Conservation (phyloP, 2,329 filamentous ascomycete species). For the Monilinia laxa region DNA sequence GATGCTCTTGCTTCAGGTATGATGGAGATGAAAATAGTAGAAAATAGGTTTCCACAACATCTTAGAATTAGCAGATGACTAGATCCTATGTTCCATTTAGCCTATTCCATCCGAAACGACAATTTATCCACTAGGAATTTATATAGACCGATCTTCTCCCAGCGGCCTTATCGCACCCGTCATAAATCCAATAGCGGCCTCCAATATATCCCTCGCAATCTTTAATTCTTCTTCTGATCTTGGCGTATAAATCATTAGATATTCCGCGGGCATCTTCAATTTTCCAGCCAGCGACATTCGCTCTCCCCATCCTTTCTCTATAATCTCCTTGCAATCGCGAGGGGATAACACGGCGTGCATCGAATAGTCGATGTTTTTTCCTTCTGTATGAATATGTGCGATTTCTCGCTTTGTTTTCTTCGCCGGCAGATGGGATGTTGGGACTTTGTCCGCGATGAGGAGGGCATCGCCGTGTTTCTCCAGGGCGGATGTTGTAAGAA, state of each 20-base stretch:
- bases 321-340: constrained; percentile 34
- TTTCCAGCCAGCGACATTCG: constrained; percentile 32
- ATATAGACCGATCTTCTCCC: neutral
- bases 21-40: no score
- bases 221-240: constrained; percentile 31
- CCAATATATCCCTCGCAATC: constrained; percentile 31
- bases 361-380: constrained; percentile 31
- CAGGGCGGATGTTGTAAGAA: constrained; percentile 30
- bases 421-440: constrained; percentile 29
- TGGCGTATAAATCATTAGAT: constrained; percentile 35
- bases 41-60: neutral
- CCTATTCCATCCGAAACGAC: neutral
- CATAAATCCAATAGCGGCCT: constrained; percentile 35
- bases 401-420: constrained; percentile 31
- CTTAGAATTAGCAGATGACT: neutral
- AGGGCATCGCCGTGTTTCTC: constrained; percentile 34
- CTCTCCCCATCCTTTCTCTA: constrained; percentile 35
- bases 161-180: constrained; percentile 23
- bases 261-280: constrained; percentile 31
- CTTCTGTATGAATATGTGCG: constrained; percentile 31
- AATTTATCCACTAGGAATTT: neutral
- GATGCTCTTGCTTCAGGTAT: neutral
- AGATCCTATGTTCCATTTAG: neutral
- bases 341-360: constrained; percentile 33
- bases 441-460: constrained; percentile 27